These are phyloP conservation scores for Puccinia hordei DNA, from an alignment of 1,284 basidiomycete genomes.

Conservation along the genomic window DNA sequence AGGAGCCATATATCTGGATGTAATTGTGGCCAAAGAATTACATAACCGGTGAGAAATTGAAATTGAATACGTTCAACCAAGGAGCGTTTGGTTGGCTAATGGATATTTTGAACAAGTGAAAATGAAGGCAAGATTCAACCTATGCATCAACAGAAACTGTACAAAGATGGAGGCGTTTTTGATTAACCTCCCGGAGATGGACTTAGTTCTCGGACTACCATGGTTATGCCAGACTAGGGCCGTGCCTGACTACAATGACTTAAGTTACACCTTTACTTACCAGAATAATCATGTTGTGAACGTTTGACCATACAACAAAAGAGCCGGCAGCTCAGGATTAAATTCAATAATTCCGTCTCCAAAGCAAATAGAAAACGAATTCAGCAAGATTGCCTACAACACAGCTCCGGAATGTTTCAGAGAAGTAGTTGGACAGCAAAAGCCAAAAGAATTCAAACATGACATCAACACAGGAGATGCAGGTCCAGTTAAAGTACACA, in stretches of 20 bases:
- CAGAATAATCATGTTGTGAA: neutral
- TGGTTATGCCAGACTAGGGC: neutral
- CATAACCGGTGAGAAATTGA: neutral
- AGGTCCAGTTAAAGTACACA: neutral
- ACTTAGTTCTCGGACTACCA: constrained; percentile 2
- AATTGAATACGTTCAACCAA: neutral
- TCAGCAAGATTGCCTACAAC: neutral
- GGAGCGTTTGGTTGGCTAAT: neutral
- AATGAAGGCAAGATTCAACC: neutral
- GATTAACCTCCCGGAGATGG: constrained; percentile 6
- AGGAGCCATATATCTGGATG: neutral
- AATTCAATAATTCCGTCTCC: too few species aligned
- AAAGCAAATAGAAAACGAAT: neutral
- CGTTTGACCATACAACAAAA: neutral
- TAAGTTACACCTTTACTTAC: neutral
- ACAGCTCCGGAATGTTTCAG: neutral
- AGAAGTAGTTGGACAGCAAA: neutral
- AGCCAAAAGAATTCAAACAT: neutral
- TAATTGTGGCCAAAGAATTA: neutral
- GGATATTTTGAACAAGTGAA: neutral
- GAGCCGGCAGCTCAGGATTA: too few species aligned
- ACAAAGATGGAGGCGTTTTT: neutral
- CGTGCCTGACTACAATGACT: neutral
- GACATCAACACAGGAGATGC: neutral
- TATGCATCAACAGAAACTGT: neutral